These are phyloP conservation scores for Trichoderma atrobrunneum DNA, from an alignment of 2,329 filamentous ascomycete species.

Conservation along the genomic window DNA sequence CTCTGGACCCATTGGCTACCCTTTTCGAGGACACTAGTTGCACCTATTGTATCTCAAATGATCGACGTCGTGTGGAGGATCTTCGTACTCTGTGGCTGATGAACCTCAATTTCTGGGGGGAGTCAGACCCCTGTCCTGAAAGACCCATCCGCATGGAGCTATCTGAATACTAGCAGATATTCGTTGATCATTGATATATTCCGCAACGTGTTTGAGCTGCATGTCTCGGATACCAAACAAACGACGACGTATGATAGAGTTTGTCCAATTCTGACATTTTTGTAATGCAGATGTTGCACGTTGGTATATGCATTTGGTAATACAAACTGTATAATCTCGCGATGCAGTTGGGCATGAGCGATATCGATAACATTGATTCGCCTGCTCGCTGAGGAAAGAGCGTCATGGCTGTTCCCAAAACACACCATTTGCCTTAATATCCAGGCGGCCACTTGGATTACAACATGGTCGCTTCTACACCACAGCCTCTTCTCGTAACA, in stretches of 20 bases:
- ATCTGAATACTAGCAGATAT: not conserved
- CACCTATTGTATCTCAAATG: not conserved
- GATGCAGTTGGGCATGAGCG: not conserved
- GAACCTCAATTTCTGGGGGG: not conserved
- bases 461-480: not conserved
- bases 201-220: not conserved
- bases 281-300: not conserved
- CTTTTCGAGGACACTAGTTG: not conserved
- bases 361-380: not conserved
- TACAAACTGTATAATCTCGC: not conserved
- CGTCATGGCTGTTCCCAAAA: not conserved
- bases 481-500: not conserved
- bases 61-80: slow-evolving; percentile 11
- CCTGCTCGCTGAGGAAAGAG: not conserved
- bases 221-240: not conserved
- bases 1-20: not conserved
- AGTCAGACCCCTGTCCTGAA: not conserved
- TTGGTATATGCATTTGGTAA: not conserved
- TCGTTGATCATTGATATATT: not conserved
- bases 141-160: not conserved
- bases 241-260: not conserved
- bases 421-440: not conserved
- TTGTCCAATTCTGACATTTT: not conserved
- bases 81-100: slow-evolving; percentile 11
- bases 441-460: not conserved